A percentile compares a stretch with the other conserved stretches of the same genome.
These are phyloP conservation scores for Tetratostichococcus sp. DNA, from an alignment of 139 green algal species.

Conservation along the genomic window DNA sequence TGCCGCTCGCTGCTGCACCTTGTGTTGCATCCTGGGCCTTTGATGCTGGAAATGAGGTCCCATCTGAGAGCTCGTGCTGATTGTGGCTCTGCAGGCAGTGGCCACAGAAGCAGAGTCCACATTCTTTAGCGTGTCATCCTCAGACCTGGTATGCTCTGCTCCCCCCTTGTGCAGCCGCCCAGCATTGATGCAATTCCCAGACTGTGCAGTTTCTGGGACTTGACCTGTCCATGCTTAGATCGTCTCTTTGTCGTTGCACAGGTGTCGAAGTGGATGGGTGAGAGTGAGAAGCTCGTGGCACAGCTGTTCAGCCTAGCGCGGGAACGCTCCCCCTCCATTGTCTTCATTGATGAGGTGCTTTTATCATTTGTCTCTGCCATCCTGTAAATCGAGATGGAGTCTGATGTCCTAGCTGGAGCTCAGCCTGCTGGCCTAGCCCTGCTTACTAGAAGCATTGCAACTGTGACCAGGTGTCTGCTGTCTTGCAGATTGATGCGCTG, in stretches of 20 bases:
- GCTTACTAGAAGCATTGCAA: too few relatives aligned
- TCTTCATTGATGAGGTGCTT: slow-evolving; percentile 98
- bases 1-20: too few relatives aligned
- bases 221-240: too few relatives aligned
- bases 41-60: too few relatives aligned
- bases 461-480: too few relatives aligned
- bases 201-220: too few relatives aligned
- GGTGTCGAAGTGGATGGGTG: slow-evolving; percentile 89
- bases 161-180: background rate
- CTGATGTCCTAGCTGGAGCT: too few relatives aligned
- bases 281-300: slow-evolving; percentile 96
- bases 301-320: slow-evolving; percentile 91
- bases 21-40: too few relatives aligned
- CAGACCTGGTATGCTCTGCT: slow-evolving; percentile 56
- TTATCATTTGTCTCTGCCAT: background rate
- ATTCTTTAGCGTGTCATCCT: slow-evolving; percentile 86
- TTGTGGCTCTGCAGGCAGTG: slow-evolving; percentile 67
- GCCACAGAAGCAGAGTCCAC: slow-evolving; percentile 98
- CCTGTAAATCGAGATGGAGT: too few relatives aligned
- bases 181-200: background rate
- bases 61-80: too few relatives aligned
- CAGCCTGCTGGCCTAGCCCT: too few relatives aligned
- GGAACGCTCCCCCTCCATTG: slow-evolving; percentile 92
- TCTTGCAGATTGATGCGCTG: slow-evolving; percentile 77
- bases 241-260: too few relatives aligned